Percentiles rank a stretch among this genome's conserved stretches.
phyloP scores from a whole-genome alignment of 495 filamentous ascomycete genomes.

The Aspergillus ostianus region DNA sequence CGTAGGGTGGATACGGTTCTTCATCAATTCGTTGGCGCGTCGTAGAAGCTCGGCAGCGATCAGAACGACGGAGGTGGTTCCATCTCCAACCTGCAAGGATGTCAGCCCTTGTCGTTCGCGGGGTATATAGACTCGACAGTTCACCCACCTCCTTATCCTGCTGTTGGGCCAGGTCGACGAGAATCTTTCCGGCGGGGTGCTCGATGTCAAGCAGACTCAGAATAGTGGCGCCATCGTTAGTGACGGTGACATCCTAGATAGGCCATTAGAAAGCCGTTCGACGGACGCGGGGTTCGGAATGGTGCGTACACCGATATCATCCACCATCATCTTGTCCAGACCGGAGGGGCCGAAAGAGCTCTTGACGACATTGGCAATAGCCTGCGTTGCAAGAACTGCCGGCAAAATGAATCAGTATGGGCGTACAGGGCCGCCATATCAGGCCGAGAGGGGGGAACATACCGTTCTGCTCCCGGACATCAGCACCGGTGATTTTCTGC shows the following conservation, averaged over 20 bases:
- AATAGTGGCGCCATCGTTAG: conserved; percentile 98
- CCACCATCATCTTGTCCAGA: conserved; percentile 99
- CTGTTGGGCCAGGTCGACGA: conserved; percentile 96
- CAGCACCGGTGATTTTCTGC: conserved; percentile 89
- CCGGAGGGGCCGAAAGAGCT: conserved; percentile 97
- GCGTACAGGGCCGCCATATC: not conserved
- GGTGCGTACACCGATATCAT: conserved; percentile 85
- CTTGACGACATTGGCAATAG: conserved; percentile 98
- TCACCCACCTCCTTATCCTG: conserved; percentile 85
- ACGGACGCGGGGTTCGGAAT: conserved; percentile 27
- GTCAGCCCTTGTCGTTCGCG: conserved; percentile 18
- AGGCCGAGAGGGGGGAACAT: conserved; percentile 26
- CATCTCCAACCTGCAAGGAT: conserved; percentile 72
- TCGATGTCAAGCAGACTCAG: conserved; percentile 92
- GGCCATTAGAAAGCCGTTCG: conserved; percentile 6
- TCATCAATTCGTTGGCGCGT: conserved; percentile 96
- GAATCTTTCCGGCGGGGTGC: conserved; percentile 96
- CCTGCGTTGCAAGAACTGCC: conserved; percentile 87
- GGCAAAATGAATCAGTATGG: conserved; percentile 7
- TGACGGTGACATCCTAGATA: conserved; percentile 91
- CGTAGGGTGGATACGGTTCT: conserved; percentile 99
- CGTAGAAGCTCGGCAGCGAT: conserved; percentile 95
- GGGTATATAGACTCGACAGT: not conserved
- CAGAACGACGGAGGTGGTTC: conserved; percentile 95
- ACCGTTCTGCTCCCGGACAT: conserved; percentile 97